Evolutionary conservation across 2,329 filamentous ascomycete species (phyloP).

Genomic region (Fusarium musae): DNA sequence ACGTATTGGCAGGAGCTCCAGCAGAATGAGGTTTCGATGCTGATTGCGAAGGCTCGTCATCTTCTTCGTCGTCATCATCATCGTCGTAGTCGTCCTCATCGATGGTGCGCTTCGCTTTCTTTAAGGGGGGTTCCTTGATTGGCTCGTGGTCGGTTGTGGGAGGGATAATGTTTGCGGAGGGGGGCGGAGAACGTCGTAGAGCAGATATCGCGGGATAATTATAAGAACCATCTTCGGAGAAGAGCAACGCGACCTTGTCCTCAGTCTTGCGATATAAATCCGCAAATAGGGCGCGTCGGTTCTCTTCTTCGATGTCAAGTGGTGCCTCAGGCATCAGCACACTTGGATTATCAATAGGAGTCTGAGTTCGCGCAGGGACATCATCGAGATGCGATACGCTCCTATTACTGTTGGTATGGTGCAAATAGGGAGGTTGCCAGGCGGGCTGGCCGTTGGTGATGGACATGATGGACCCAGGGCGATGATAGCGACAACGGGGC

Average conservation of each 20-base stretch:
- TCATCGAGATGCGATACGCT: slow-evolving; percentile 71
- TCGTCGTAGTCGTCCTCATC: slow-evolving; percentile 88
- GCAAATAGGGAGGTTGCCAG: slow-evolving; percentile 70
- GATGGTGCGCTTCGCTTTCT: slow-evolving; percentile 81
- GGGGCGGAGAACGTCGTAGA: slow-evolving; percentile 56
- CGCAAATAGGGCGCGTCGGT: slow-evolving; percentile 78
- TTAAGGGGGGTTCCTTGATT: slow-evolving; percentile 71
- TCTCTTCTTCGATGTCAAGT: slow-evolving; percentile 72
- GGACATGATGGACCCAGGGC: slow-evolving; percentile 69
- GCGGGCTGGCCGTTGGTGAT: slow-evolving; percentile 72
- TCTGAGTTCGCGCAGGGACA: slow-evolving; percentile 61
- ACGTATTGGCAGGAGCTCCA: slow-evolving; percentile 63
- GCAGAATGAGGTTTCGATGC: slow-evolving; percentile 63
- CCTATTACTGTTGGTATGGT: slow-evolving; percentile 59
- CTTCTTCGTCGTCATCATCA: slow-evolving; percentile 80
- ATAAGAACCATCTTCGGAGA: slow-evolving; percentile 67
- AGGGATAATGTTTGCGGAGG: slow-evolving; percentile 58
- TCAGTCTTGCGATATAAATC: slow-evolving; percentile 82
- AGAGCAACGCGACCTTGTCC: slow-evolving; percentile 80
- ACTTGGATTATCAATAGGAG: slow-evolving; percentile 61
- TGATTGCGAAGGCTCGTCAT: slow-evolving; percentile 63
- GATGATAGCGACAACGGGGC: slow-evolving; percentile 60
- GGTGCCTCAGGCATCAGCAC: slow-evolving; percentile 70
- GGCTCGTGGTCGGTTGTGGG: slow-evolving; percentile 69
- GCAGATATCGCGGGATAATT: slow-evolving; percentile 65